Base-by-base conservation (phyloP, 495 filamentous ascomycete species). In the Platismatia glauca region DNA sequence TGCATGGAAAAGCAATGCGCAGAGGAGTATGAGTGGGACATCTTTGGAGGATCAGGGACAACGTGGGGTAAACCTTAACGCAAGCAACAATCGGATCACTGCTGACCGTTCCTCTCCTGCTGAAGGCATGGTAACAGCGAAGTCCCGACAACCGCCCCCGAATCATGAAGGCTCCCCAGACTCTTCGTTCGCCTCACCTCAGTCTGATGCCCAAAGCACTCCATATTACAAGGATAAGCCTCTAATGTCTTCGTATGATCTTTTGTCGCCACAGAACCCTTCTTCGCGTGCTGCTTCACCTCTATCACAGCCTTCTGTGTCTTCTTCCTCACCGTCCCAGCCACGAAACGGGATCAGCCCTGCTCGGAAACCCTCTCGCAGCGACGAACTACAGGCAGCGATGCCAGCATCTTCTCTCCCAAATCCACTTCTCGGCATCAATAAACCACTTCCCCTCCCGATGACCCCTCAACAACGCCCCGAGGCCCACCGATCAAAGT, bases 371-470 rank as follows among this genome's bases (percentile, higher is more conserved):
- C 24, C 20, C 6, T 56, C 50, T 35, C 29, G 4, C 18, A 62
- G 55, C 24, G n/a, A 24, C 9, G 5, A 43, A 41, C 31, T 37
- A 11, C 37, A 5, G n/a, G 34, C 48, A 39, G 44, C 34, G 55
- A 24, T 39, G n/a, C 7, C 59, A 33, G 48, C 27, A 39, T 56
- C 60, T 33, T 39, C 27, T 34, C 46, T 38, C 20, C 33, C 33
- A 38, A 62, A 34, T 24, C 43, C 55, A 7, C 7, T 11, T 18
- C 20, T 53, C 20, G 27, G 48, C 39, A 71, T 71, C 37, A 69
- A 67, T 5, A 73, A 75, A 64, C 62, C 68, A 58, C 71, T 72
- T 41, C 73, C 72, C 46, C 71, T 77, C 59, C 73, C 76, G 27
- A 53, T 57, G 4, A 73, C 69, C 35, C 55, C 77, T 52, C 75